Percentiles rank a stretch among this genome's conserved stretches.
Evolutionary conservation across 2,329 filamentous ascomycete genomes (phyloP).

Genomic region (Ilyonectria robusta): DNA sequence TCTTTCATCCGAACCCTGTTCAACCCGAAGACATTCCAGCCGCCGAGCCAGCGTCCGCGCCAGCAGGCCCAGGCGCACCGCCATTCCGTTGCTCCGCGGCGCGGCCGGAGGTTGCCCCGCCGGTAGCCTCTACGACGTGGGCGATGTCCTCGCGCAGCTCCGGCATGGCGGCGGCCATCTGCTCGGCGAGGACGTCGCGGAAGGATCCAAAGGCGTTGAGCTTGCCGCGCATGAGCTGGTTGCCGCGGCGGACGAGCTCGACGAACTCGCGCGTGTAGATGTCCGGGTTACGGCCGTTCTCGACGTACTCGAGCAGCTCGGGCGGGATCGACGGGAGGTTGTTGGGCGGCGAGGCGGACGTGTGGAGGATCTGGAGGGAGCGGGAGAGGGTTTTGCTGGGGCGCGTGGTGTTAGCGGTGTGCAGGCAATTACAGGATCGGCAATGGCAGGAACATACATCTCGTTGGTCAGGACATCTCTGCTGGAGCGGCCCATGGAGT

Average conservation of each 20-base stretch:
- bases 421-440: background rate
- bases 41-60: conserved; percentile 4
- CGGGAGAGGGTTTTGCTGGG: conserved; percentile 57
- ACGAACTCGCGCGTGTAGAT: conserved; percentile 83
- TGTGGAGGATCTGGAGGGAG: conserved; percentile 57
- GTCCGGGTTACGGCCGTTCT: conserved; percentile 79
- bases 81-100: conserved; percentile 35
- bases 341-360: conserved; percentile 57
- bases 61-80: background rate
- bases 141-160: conserved; percentile 70
- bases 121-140: conserved; percentile 64
- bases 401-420: conserved; percentile 26
- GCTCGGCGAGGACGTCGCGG: conserved; percentile 72
- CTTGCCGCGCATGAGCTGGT: conserved; percentile 78
- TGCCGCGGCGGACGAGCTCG: conserved; percentile 75
- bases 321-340: conserved; percentile 69
- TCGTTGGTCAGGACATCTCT: conserved; percentile 70
- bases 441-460: conserved; percentile 55
- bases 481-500: conserved; percentile 65
- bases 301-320: conserved; percentile 78
- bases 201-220: conserved; percentile 72
- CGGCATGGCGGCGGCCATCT: conserved; percentile 71
- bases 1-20: background rate
- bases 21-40: conserved; percentile 27
- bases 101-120: conserved; percentile 45